Evolutionary conservation across 2,329 filamentous ascomycete species (phyloP).

Genomic region (Fusarium phyllophilum): DNA sequence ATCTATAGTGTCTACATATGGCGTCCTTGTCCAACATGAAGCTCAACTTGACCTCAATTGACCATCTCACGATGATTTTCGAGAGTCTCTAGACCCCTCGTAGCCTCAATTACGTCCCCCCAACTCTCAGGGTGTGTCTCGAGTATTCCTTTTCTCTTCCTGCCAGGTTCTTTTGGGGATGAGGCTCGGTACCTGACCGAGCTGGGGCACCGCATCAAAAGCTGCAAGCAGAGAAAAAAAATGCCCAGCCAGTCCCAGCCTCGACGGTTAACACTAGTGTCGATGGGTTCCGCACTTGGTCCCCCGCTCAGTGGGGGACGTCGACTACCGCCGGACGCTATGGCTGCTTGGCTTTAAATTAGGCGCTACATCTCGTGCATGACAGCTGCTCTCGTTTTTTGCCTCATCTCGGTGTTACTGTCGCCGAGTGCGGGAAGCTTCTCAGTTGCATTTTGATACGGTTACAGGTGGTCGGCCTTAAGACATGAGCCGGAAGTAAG

Average conservation of each 20-base stretch:
- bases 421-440: slow-evolving; percentile 21
- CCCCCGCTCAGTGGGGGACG: slow-evolving; percentile 27
- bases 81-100: slow-evolving; percentile 20
- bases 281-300: slow-evolving; percentile 32
- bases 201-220: slow-evolving; percentile 36
- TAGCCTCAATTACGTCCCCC: slow-evolving; percentile 11
- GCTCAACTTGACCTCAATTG: slow-evolving; percentile 24
- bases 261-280: slow-evolving; percentile 36
- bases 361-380: slow-evolving; percentile 27
- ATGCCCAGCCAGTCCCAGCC: slow-evolving; percentile 34
- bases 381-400: slow-evolving; percentile 21
- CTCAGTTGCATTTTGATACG: slow-evolving; percentile 3
- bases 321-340: slow-evolving; percentile 6
- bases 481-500: neutral
- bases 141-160: slow-evolving; percentile 25
- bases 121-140: slow-evolving; percentile 33
- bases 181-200: slow-evolving; percentile 44
- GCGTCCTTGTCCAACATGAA: slow-evolving; percentile 25
- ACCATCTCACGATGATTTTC: slow-evolving; percentile 31
- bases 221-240: slow-evolving; percentile 34
- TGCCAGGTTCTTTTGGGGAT: slow-evolving; percentile 29
- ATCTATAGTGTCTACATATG: slow-evolving; percentile 33
- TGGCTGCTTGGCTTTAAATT: slow-evolving; percentile 22
- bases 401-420: slow-evolving; percentile 36
- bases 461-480: neutral